Conservation (phyloP, 2,329 filamentous ascomycete genomes). For the Penicillium sp. region DNA sequence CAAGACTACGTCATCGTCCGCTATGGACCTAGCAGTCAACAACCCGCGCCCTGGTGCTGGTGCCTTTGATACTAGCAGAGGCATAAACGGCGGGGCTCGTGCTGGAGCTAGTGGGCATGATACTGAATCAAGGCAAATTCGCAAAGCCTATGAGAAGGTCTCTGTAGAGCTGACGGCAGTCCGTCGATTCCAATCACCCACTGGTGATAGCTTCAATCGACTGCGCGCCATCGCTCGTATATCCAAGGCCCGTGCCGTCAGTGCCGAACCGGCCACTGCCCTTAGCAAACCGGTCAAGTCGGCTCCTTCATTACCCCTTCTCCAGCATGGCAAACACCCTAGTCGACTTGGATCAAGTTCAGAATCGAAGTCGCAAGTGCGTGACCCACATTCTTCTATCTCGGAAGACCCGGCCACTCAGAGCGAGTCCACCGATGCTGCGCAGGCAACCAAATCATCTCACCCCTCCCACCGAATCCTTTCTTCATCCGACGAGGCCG, state of each 20-base stretch:
- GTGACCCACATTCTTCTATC: slow-evolving; percentile 27
- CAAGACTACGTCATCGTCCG: slow-evolving; percentile 36
- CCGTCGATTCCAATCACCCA: slow-evolving; percentile 50
- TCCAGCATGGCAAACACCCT: slow-evolving; percentile 30
- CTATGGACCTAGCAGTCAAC: slow-evolving; percentile 38
- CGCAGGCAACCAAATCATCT: slow-evolving; percentile 27
- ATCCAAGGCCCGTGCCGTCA: slow-evolving; percentile 15
- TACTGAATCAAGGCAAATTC: slow-evolving; percentile 44
- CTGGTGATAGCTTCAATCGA: slow-evolving; percentile 48
- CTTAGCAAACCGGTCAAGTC: slow-evolving; percentile 40
- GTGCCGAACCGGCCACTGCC: slow-evolving; percentile 22
- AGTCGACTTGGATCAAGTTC: slow-evolving; percentile 25
- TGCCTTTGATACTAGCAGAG: slow-evolving; percentile 35
- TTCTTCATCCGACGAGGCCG: slow-evolving; percentile 40
- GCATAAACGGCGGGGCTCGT: slow-evolving; percentile 35
- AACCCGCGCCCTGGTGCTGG: slow-evolving; percentile 35
- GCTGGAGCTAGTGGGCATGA: slow-evolving; percentile 34
- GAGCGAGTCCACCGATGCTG: slow-evolving; percentile 28
- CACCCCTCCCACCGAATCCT: slow-evolving; percentile 41
- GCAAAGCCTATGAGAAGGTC: slow-evolving; percentile 51
- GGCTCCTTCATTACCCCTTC: slow-evolving; percentile 37
- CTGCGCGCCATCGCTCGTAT: slow-evolving; percentile 35
- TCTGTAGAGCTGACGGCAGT: slow-evolving; percentile 50
- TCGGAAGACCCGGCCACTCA: slow-evolving; percentile 38
- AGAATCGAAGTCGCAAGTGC: slow-evolving; percentile 28